phyloP scores from a whole-genome alignment of 1,284 basidiomycete species.

The Leccinum angustisporum region DNA sequence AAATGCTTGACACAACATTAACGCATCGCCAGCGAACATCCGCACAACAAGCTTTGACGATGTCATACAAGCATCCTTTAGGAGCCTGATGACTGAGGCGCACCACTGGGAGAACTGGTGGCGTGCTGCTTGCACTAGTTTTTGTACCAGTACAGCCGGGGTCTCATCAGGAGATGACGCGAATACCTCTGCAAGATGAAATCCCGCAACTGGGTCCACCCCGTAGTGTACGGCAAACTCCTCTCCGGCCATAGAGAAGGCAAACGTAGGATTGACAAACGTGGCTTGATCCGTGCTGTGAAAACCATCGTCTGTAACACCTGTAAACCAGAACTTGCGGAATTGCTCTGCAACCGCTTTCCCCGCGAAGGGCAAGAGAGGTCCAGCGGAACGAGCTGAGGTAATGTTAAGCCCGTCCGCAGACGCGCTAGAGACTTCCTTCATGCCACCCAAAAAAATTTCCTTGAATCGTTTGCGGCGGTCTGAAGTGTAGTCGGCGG shows the following conservation, averaged over 20 bases:
- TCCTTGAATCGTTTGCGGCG: slow-evolving; percentile 22
- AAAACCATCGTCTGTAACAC: slow-evolving; percentile 35
- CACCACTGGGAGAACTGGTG: slow-evolving; percentile 31
- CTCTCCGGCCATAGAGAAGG: slow-evolving; percentile 43
- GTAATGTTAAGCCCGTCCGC: background rate
- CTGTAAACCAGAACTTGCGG: slow-evolving; percentile 43
- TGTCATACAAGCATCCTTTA: slow-evolving; percentile 14
- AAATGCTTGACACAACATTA: slow-evolving; percentile 33
- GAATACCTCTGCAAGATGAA: slow-evolving; percentile 46
- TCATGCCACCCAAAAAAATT: slow-evolving; percentile 14
- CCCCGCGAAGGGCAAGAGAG: slow-evolving; percentile 26
- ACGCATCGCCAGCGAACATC: slow-evolving; percentile 36
- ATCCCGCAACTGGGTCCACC: slow-evolving; percentile 44
- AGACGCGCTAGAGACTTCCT: background rate
- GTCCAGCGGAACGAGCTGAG: slow-evolving; percentile 41
- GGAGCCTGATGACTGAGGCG: slow-evolving; percentile 10
- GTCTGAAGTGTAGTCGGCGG: slow-evolving; percentile 7
- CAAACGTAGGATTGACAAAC: slow-evolving; percentile 47
- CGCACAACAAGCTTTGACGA: slow-evolving; percentile 27
- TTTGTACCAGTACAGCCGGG: background rate
- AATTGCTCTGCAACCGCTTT: slow-evolving; percentile 25
- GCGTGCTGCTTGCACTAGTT: slow-evolving; percentile 18
- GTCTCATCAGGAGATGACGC: slow-evolving; percentile 5
- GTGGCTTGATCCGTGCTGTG: slow-evolving; percentile 25
- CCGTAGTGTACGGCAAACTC: slow-evolving; percentile 48